Conservation (phyloP, 192 early-diverging fungal genomes). For the Cladochytrium replicatum region DNA sequence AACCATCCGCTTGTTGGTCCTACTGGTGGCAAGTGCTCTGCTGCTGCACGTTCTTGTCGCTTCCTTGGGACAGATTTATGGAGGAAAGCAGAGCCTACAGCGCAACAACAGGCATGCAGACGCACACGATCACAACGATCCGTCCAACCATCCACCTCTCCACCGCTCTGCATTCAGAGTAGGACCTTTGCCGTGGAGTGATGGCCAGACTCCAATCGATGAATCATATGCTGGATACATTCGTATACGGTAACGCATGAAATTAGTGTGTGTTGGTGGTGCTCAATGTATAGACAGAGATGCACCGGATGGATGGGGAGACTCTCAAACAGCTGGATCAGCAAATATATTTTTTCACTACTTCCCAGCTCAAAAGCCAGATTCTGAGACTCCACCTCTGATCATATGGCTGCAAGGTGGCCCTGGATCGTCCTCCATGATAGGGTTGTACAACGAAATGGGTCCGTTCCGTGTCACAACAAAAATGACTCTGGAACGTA, state of each 20-base stretch:
- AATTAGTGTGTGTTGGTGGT: too few relatives aligned
- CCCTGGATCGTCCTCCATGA: conserved; percentile 70
- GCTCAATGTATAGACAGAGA: too few relatives aligned
- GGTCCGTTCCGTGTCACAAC: conserved; percentile 54
- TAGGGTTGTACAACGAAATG: conserved; percentile 64
- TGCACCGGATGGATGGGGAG: too few relatives aligned
- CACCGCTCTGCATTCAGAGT: too few relatives aligned
- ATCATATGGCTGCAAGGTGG: conserved; percentile 77
- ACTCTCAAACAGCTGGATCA: background rate
- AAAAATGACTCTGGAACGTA: conserved; percentile 39
- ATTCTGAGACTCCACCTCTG: conserved; percentile 51
- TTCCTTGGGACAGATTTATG: too few relatives aligned
- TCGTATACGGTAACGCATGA: background rate
- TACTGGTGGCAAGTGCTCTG: too few relatives aligned
- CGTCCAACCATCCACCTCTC: too few relatives aligned
- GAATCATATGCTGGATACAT: conserved; percentile 4
- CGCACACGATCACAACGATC: too few relatives aligned
- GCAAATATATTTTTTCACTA: conserved; percentile 55
- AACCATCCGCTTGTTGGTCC: too few relatives aligned
- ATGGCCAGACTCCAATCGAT: background rate
- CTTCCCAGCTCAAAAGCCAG: conserved; percentile 60
- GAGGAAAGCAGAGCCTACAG: too few relatives aligned
- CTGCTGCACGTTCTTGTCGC: too few relatives aligned
- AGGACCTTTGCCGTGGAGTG: background rate
- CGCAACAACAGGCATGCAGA: too few relatives aligned